Evolutionary conservation across 2,329 filamentous ascomycete species (phyloP), one percentile per base, ranked within the genome.

Genomic region (Dactylonectria macrodidyma): DNA sequence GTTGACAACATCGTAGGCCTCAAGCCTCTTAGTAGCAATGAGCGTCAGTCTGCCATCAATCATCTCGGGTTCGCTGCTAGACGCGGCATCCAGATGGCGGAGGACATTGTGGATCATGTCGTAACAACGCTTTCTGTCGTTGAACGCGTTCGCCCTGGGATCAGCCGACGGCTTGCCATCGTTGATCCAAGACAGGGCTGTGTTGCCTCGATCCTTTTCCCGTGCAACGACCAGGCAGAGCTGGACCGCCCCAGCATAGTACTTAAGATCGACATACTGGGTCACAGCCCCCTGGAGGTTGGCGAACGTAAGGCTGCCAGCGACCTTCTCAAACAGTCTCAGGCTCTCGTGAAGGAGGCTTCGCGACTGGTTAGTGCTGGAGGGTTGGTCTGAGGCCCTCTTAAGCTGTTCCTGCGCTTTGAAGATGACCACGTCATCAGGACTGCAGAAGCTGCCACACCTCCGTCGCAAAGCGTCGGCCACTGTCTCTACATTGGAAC

Each of bases 371-470:
- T 95, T 95, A 4, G 90, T 90, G 76, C 95, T 94, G 5, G 87
- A 84, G 10, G 91, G 90, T 55, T 93, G 90, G 79, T 98, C 95
- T 2, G 91, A 91, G 1, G 95, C 95, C 73, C 94, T 90, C 85
- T 97, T 97, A 60, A 98, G 85, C 76, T 95, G 93, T 81, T 99
- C 96, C 79, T 98, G 95, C 0, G 96, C 96, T 82, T 97, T 98
- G 90, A 99, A 99, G 73, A 98, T 95, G 71, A 98, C 91, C 2
- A 98, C 96, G 83, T 99, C 96, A 71, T 99, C 95, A 0, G 95
- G 91, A 76, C 95, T 98, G 81, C 96, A 99, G 87, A 99, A 99
- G 81, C 93, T 98, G 69, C 96, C 97, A 75, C 96, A 99, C 75
- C 95, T 90, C 74, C 96, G 89, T 54, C 96, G 90, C 57, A 99